Base-by-base conservation (phyloP, 1,284 basidiomycete genomes). In the Cronartium quercuum region DNA sequence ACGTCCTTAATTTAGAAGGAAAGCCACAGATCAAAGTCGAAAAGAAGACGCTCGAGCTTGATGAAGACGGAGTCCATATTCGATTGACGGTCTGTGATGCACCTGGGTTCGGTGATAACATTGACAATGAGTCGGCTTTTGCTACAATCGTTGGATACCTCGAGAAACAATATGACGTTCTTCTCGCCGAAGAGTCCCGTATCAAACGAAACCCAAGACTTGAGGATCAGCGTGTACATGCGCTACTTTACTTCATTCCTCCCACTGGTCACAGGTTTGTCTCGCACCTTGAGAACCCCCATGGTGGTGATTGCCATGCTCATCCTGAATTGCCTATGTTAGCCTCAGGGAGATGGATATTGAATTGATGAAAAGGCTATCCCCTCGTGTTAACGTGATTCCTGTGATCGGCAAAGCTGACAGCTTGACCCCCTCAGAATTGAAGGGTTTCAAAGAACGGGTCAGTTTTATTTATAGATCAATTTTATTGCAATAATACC, bases 191-290 rank as follows among this genome's bases (percentile, higher is more conserved):
- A 83, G 96, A 99, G 85, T 95, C 92, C 77, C 89, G 96, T 81
- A 98, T 98, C 85, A 98, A 97, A 86, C 95, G 96, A 87, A 98
- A 98, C 85, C 94, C 95, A 34, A 90, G 96, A 77, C 98, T 98
- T 88, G 89, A 94, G 82, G 96, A 99, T 84, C 98, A 98, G 86
- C 87, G 94, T 78, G 83, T 84, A 13, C 96, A 98, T 80, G 94
- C 93, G 18, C 85, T 98, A 68, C 87, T 99, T 76, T 99, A 99
- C 86, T 99, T 99, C 83, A 97, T 98, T 84, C 89, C 94, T 76
- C 96, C 96, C 9, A 91, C 89, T 55, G 92, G 94, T 18, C 91
- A 91, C 81, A 85, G 88, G 71, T 75, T 37, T 66, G 64, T 34
- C 9, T 40, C 29, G 9, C 24, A 38, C 38, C 10, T 35, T 66